Base-by-base conservation (phyloP, 768 basidiomycete genomes). In the Boletus pseudo-olivaceus region DNA sequence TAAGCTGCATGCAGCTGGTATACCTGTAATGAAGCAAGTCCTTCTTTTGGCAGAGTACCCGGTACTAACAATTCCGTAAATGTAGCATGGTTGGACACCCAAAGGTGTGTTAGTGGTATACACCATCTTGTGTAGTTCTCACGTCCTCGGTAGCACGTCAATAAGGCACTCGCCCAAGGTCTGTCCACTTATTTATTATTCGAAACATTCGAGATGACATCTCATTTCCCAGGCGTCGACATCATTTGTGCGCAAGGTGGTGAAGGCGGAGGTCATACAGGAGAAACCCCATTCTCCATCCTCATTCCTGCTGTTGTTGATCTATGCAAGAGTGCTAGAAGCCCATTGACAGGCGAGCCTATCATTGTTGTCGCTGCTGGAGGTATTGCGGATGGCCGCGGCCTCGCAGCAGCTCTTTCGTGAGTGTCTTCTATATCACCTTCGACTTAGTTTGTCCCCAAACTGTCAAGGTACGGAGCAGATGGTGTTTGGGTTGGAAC, bases 251-350 rank as follows among this genome's bases (percentile, higher is more conserved):
- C 89, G 1, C 90, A 90, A 68, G 88, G 87, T 33, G 90, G 89
- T 17, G 91, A 93, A 70, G 92, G 90, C 19, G 91, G 92, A 27
- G 92, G 91, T 12, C 92, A 93, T 72, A 93, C 92, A 1, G 90
- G 93, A 38, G 87, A 90, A 50, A 89, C 80, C 11, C 79, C 88
- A 1, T 89, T 89, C 67, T 88, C 87, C 11, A 80, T 93, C 57
- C 80, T 94, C 30, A 87, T 93, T 47, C 92, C 91, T 9, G 83
- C 87, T 0, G 83, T 85, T 48, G 89, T 93, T 43, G 93, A 93
- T 68, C 65, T 86, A n/a, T 90, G 86, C 72, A 83, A 80, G 64
- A 72, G 75, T 58, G 73, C 76, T 39, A 87, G 77, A 60, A 89
- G 85, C 67, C 88, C 90, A 20, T 70, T 95, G 49, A 93, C 90